Percentiles rank a stretch among this genome's conserved stretches.
Evolutionary conservation across 73 alveolate species (phyloP).

Genomic region (Urostyla sp.): DNA sequence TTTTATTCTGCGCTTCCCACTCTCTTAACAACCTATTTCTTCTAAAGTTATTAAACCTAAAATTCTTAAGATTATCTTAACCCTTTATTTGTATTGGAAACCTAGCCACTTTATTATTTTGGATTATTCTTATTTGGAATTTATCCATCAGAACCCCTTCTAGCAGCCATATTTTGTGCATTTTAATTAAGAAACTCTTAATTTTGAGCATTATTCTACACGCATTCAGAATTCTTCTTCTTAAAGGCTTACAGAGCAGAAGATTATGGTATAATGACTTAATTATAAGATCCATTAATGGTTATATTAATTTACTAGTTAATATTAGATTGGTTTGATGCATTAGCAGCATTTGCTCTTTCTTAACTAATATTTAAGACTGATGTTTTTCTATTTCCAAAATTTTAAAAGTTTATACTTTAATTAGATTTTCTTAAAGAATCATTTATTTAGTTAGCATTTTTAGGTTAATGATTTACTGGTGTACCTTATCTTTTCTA

Average conservation of each 20-base stretch:
- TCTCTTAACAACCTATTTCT: constrained; percentile 30
- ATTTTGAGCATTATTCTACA: neutral
- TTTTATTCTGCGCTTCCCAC: constrained; percentile 51
- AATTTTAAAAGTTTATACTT: constrained; percentile 8
- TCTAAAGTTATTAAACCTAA: neutral
- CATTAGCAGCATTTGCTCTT: constrained; percentile 5
- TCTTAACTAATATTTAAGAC: constrained; percentile 27
- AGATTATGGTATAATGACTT: constrained; percentile 18
- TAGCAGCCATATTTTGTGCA: constrained; percentile 25
- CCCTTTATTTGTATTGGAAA: neutral
- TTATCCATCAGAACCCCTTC: constrained; percentile 49
- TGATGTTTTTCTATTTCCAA: constrained; percentile 36
- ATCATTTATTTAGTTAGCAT: constrained; percentile 4
- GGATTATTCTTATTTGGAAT: constrained; percentile 14
- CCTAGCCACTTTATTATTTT: neutral
- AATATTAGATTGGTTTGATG: neutral
- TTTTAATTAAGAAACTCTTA: neutral
- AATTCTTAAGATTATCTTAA: neutral
- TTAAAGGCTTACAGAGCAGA: neutral
- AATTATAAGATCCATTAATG: neutral
- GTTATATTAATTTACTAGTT: neutral
- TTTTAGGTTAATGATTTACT: neutral
- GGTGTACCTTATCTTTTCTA: constrained; percentile 42
- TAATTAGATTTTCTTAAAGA: neutral
- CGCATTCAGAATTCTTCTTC: constrained; percentile 8